Evolutionary conservation across 2,329 filamentous ascomycete species (phyloP), one percentile per base, ranked within the genome.

Genomic region (Tolypocladium tundrense): DNA sequence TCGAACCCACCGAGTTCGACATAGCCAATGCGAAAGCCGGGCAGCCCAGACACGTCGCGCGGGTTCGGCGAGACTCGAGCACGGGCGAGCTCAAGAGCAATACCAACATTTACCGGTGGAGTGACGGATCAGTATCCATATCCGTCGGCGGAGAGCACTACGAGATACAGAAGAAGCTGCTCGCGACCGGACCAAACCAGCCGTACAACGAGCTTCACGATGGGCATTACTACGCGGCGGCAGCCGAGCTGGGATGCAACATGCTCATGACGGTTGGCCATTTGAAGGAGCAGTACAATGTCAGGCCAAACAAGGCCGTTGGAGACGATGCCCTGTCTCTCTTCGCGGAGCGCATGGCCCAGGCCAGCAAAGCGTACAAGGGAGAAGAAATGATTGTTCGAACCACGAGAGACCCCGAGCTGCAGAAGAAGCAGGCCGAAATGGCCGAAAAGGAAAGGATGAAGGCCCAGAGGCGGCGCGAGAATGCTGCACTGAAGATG

Each of bases 111-210:
- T 83, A 90, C 67, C 82, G 83, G 64, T 93, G 89, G 89, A 90
- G 86, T 60, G 89, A 93, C 67, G 89, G 89, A 35, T 90, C 87
- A 4, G 75, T 90, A 19, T 91, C 88, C 13, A 76, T 93, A 31
- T 83, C 87, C n/a, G 78, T 92, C 31, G 89, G 88, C 16, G 85
- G 84, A 59, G 84, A 86, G 62, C 88, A 92, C 66, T 92, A 87
- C 75, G 87, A 91, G 66, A 80, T 92, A 52, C 80, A 85, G 61
- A 85, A 82, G 65, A 91, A 90, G 72, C 73, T 79, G 31, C 81
- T 91, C 53, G 88, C 87, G 2, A 87, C 88, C 2, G 75, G 79
- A 1, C 74, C 73, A 14, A 74, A 77, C 65, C 82, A 85, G 65
- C 77, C 81, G 2, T 88, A 88, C 74, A 77, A 85, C 60, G 82